Base-by-base conservation (phyloP, 352 stramenopile species). In the Blastocystis hominis region DNA sequence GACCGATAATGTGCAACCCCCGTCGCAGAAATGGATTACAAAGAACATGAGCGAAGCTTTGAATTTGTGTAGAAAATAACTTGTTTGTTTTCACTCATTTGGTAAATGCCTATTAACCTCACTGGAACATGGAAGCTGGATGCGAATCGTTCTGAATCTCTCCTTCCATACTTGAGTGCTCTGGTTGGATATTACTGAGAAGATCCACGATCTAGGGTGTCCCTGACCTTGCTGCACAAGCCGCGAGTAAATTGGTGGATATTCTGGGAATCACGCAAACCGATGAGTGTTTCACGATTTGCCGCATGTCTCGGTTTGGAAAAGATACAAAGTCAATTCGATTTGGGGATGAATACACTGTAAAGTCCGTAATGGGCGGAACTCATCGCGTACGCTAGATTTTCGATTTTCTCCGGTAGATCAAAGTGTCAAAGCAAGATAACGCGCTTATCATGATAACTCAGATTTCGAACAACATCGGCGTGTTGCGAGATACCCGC, bases 221-320 rank as follows among this genome's bases (percentile, higher is more conserved):
- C 46, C 55, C 72, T 40, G 72, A 84, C 34, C 53, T 84, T 44
- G 72, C 72, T 34, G 72, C 55, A 46, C 72, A 84, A 42, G 72
- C 72, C 10, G 72, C 72, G 30, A 84, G 54, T 34, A 84, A 84
- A 53, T 46, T 84, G 44, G 72, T 84, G 4, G 72, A 84, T 34
- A 84, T 84, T 50, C 30, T 84, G 47, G 40, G 62, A 38, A 84
- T 84, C 46, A 47, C 55, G 2, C 72, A 84, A 69, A 84, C 72
- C 15, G 72, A 84, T 64, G 72, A 84, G 24, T 84, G 47, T 34
- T 84, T 84, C 62, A 84, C 72, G 6, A 84, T 84, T 24, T 84
- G 72, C 46, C 47, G 72, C 6, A 84, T 84, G 72, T 84, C 72
- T 5, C 72, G 72, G 24, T 84, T 84, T 44, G 72, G 72, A 4